A percentile compares a stretch with the other conserved stretches of the same genome.
These are phyloP conservation scores for Aspergillus bombycis DNA, from an alignment of 2,329 filamentous ascomycete genomes.

Conservation along the genomic window DNA sequence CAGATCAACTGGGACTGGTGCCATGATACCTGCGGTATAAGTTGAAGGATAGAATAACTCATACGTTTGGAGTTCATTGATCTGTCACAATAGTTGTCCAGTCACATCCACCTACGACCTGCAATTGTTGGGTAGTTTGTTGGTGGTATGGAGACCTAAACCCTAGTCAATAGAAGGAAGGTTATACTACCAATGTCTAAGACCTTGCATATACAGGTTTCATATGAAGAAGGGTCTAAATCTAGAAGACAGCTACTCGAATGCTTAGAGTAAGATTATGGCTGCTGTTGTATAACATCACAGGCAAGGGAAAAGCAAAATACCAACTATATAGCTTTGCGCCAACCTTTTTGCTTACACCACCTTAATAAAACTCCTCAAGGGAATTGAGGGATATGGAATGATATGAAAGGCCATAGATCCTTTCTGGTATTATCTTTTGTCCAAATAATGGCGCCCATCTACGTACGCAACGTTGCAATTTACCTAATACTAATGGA, in stretches of 20 bases:
- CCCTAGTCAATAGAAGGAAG: too few species aligned
- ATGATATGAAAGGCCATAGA: too few species aligned
- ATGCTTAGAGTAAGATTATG: neutral
- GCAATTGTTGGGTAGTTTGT: neutral
- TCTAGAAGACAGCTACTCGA: neutral
- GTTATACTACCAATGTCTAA: neutral
- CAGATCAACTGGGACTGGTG: neutral
- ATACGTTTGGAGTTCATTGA: neutral
- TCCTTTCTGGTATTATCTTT: too few species aligned
- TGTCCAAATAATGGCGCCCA: too few species aligned
- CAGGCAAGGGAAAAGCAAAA: neutral
- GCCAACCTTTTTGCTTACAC: neutral
- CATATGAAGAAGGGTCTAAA: neutral
- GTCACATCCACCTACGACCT: neutral
- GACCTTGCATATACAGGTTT: too few species aligned
- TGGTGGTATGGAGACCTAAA: too few species aligned
- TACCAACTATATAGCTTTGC: too few species aligned
- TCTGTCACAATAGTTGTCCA: neutral
- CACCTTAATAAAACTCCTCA: too few species aligned
- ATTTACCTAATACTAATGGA: too few species aligned
- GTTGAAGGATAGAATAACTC: neutral
- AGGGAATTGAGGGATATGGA: too few species aligned
- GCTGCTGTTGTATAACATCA: neutral
- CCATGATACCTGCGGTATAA: neutral
- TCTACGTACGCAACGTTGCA: too few species aligned